phyloP scores from a whole-genome alignment of 2,329 filamentous ascomycete species.

The Leptodontidium sp. region DNA sequence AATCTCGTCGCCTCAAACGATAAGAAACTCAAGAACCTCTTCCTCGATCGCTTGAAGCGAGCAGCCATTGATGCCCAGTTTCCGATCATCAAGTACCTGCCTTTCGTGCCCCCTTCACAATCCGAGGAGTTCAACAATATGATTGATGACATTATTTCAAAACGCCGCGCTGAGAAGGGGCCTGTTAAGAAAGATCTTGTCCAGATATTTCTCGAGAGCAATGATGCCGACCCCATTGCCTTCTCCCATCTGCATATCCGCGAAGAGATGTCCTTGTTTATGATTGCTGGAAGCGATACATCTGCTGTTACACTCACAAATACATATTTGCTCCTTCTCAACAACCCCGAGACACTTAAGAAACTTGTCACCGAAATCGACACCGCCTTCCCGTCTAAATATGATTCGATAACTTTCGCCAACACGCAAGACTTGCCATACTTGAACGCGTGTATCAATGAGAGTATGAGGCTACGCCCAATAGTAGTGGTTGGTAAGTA shows the following conservation, averaged over 20 bases:
- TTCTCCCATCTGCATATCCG: constrained; percentile 33
- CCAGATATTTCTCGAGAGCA: constrained; percentile 35
- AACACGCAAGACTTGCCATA: constrained; percentile 37
- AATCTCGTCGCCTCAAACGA: constrained; percentile 33
- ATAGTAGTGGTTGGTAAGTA: constrained; percentile 25
- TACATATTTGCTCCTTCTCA: constrained; percentile 52
- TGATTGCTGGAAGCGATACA: constrained; percentile 36
- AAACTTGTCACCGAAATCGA: constrained; percentile 56
- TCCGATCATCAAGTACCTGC: constrained; percentile 32
- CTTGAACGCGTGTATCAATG: constrained; percentile 36
- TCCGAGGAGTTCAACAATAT: constrained; percentile 24
- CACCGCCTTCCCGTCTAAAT: constrained; percentile 28
- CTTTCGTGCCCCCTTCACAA: constrained; percentile 25
- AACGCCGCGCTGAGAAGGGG: constrained; percentile 26
- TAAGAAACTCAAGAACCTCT: constrained; percentile 28
- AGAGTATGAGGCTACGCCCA: constrained; percentile 36
- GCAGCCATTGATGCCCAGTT: constrained; percentile 29
- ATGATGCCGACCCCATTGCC: constrained; percentile 27
- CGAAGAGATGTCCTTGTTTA: constrained; percentile 38
- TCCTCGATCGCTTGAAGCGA: constrained; percentile 27
- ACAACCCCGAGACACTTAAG: constrained; percentile 52
- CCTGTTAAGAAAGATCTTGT: constrained; percentile 29
- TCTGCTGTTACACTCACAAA: constrained; percentile 29
- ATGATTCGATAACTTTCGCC: constrained; percentile 32
- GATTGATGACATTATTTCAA: constrained; percentile 30